Evolutionary conservation across 1,284 basidiomycete species (phyloP).

Genomic region (Wallemia hederae): DNA sequence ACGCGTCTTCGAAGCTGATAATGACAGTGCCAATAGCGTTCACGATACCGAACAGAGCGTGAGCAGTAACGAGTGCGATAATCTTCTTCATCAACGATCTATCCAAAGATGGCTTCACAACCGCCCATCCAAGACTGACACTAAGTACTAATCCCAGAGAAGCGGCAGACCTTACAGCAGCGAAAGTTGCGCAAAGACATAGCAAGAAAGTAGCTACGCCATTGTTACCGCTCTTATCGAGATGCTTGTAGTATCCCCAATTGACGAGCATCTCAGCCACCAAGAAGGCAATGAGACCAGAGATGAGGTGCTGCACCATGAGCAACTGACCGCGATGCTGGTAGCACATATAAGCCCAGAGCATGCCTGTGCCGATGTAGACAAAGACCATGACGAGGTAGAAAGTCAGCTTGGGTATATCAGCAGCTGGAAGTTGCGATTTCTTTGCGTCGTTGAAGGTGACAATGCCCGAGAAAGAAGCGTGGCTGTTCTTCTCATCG

Average conservation of each 20-base stretch:
- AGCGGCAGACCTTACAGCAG: slow-evolving; percentile 72
- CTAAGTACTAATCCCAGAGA: slow-evolving; percentile 87
- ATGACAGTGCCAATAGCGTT: slow-evolving; percentile 79
- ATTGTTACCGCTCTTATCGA: slow-evolving; percentile 58
- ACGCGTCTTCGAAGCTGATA: slow-evolving; percentile 58
- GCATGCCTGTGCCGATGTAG: background rate
- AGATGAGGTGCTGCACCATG: slow-evolving; percentile 43
- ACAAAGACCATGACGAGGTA: background rate
- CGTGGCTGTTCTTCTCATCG: background rate
- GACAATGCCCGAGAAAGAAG: background rate
- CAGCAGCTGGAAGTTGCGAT: background rate
- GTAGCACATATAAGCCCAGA: background rate
- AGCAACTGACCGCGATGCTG: background rate
- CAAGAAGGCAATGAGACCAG: slow-evolving; percentile 62
- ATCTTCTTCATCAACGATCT: slow-evolving; percentile 40
- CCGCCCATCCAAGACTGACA: slow-evolving; percentile 58
- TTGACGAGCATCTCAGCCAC: slow-evolving; percentile 79
- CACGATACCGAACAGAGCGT: slow-evolving; percentile 78
- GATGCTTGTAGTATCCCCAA: slow-evolving; percentile 61
- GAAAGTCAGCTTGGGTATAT: background rate
- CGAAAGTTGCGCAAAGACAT: slow-evolving; percentile 32
- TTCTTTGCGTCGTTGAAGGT: background rate
- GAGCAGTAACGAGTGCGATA: slow-evolving; percentile 40
- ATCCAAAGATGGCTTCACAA: slow-evolving; percentile 23
- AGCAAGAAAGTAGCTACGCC: slow-evolving; percentile 22